Conservation (phyloP, 495 filamentous ascomycete genomes). For the Cercophora newfieldiana region DNA sequence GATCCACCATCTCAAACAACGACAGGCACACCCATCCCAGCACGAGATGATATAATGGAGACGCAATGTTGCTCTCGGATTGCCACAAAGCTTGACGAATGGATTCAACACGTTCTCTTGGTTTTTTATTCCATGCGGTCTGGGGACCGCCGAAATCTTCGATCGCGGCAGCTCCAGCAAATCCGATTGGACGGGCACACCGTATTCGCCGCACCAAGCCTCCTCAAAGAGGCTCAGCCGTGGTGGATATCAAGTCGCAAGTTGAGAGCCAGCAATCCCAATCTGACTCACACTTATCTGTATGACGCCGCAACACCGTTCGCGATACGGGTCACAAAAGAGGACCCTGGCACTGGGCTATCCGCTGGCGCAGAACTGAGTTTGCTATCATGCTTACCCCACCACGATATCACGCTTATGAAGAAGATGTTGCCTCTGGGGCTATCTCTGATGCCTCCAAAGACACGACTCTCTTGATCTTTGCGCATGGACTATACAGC, state of each 20-base stretch:
- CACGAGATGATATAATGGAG: neutral
- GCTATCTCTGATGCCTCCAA: too few relatives aligned
- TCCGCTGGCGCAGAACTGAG: too few relatives aligned
- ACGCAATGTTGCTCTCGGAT: neutral
- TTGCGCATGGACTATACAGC: too few relatives aligned
- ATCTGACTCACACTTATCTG: neutral
- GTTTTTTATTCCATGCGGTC: neutral
- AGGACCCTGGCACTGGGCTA: neutral
- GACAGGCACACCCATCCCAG: neutral
- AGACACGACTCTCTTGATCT: too few relatives aligned
- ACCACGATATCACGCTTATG: too few relatives aligned
- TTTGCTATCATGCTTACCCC: too few relatives aligned
- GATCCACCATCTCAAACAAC: neutral
- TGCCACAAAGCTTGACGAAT: neutral
- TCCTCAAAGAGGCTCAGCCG: neutral
- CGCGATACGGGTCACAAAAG: neutral
- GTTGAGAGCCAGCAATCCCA: neutral
- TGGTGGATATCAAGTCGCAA: neutral
- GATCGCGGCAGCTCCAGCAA: neutral
- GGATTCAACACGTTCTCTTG: neutral
- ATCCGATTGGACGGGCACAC: conserved; percentile 6
- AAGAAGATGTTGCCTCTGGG: too few relatives aligned
- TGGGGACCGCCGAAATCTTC: conserved; percentile 1
- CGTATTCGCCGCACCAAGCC: neutral
- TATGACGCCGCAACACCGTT: neutral